A percentile compares a stretch with the other conserved stretches of the same genome.
Conservation (phyloP, 768 basidiomycete genomes). For the Boletus subcaerulescens region DNA sequence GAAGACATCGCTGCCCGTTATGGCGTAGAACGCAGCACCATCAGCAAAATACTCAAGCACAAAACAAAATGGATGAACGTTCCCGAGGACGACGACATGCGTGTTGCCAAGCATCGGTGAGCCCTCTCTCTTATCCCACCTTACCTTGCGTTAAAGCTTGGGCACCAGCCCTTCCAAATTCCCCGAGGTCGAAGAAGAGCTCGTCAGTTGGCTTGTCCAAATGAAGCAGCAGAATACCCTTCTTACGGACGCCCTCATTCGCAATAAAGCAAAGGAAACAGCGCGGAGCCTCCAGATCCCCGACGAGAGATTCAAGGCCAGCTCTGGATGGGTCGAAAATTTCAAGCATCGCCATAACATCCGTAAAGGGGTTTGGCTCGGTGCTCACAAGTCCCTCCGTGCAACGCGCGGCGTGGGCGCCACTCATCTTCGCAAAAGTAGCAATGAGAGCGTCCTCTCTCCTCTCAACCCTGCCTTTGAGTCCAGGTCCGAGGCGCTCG, state of each 20-base stretch:
- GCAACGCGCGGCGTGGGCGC: conserved; percentile 30
- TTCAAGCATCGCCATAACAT: conserved; percentile 85
- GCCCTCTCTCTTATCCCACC: conserved; percentile 6
- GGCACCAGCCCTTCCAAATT: conserved; percentile 69
- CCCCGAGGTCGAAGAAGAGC: conserved; percentile 67
- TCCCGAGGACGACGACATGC: conserved; percentile 53
- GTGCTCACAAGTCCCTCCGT: conserved; percentile 36
- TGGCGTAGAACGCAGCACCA: conserved; percentile 87
- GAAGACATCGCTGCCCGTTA: conserved; percentile 79
- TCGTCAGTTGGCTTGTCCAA: conserved; percentile 58
- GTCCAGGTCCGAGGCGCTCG: conserved; percentile 28
- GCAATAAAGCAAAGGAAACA: conserved; percentile 65
- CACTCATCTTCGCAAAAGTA: conserved; percentile 37
- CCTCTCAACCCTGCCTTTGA: conserved; percentile 42
- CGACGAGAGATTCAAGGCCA: conserved; percentile 85
- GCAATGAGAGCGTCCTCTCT: conserved; percentile 34
- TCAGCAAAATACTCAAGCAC: conserved; percentile 87
- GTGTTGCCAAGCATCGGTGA: conserved; percentile 70
- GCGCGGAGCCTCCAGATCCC: conserved; percentile 53
- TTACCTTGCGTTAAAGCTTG: conserved; percentile 5
- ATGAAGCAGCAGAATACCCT: conserved; percentile 44
- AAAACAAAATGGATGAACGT: conserved; percentile 80
- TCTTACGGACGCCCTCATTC: conserved; percentile 64
- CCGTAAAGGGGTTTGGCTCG: conserved; percentile 58
- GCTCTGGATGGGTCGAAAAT: conserved; percentile 88